Evolutionary conservation across 129 eudicot species (phyloP), one percentile per base, ranked within the genome.

Genomic region (Calendula officinalis): DNA sequence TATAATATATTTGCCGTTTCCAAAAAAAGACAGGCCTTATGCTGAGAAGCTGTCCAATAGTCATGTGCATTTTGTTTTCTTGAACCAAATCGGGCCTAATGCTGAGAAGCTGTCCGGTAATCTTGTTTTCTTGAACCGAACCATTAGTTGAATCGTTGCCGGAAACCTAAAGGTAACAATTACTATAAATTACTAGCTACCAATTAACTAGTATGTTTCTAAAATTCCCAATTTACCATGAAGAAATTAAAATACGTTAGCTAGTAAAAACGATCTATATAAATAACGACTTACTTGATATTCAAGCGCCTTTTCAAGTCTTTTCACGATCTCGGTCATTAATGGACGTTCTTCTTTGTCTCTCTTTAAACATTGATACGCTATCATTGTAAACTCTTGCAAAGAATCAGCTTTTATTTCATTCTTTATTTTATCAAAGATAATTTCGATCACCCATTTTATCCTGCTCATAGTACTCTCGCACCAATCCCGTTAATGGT

Each of bases 31-130:
- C n/a, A n/a, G n/a, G 30, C 30, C 30, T 22, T 0, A 22, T 22
- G 30, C 30, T 22, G 30, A 83, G 85, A 53, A 80, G 82, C 53
- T 73, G 85, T 15, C 75, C 80, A 55, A n/a, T 36, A 45, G 73
- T 76, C 83, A 83, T 83, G 34, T 61, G 33, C 35, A 33, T 11
- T 8, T 43, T 43, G 75, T 69, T 60, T 77, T 64, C 58, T 58
- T n/a, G 37, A 8, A 15, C 7, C 30, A 22, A 22, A 22, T 22
- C 30, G 2, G 30, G 30, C 30, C 30, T 22, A 22, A 22, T 22
- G 30, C 30, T 22, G 30, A 83, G 85, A 53, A 80, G 80, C 53
- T 73, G 85, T 15, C 75, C 80, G 60, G 13, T 42, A 45, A 73
- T 76, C 83, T 43, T 43, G 75, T 69, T 60, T 77, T 64, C 58